phyloP scores from a whole-genome alignment of 2,329 filamentous ascomycete species.

The Penicillium thymicola region DNA sequence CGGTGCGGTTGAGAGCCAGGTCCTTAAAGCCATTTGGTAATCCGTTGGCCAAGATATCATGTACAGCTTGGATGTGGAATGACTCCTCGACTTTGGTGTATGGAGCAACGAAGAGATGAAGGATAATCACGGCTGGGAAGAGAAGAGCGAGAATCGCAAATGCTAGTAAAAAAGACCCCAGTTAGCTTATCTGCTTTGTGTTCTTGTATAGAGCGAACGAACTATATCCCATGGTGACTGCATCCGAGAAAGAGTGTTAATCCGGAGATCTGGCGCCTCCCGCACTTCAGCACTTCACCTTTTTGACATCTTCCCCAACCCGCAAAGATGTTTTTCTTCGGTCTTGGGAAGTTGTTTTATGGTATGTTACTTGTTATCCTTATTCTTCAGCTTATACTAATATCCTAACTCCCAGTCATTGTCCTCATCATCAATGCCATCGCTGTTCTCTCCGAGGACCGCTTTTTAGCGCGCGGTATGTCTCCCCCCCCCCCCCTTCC shows the following conservation, averaged over 20 bases:
- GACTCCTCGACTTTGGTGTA: conserved; percentile 99
- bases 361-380: conserved; percentile 44
- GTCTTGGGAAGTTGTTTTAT: conserved; percentile 69
- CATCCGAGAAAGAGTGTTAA: conserved; percentile 20
- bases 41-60: conserved; percentile 83
- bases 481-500: conserved; percentile 7
- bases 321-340: conserved; percentile 65
- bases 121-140: conserved; percentile 60
- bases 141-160: conserved; percentile 49
- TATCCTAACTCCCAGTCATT: conserved; percentile 53
- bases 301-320: conserved; percentile 18
- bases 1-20: conserved; percentile 50
- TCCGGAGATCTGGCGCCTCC: conserved; percentile 30
- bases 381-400: conserved; percentile 2
- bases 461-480: conserved; percentile 78
- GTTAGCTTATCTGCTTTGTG: background rate
- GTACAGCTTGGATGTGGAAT: conserved; percentile 91
- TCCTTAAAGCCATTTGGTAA: conserved; percentile 57
- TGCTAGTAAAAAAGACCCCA: conserved; percentile 25
- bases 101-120: conserved; percentile 72
- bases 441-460: conserved; percentile 89
- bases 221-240: conserved; percentile 24
- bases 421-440: conserved; percentile 91
- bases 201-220: conserved; percentile 7
- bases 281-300: conserved; percentile 28